Percentiles rank a stretch among this genome's conserved stretches.
Conservation (phyloP, 495 filamentous ascomycete genomes). For the Podospora sp. region DNA sequence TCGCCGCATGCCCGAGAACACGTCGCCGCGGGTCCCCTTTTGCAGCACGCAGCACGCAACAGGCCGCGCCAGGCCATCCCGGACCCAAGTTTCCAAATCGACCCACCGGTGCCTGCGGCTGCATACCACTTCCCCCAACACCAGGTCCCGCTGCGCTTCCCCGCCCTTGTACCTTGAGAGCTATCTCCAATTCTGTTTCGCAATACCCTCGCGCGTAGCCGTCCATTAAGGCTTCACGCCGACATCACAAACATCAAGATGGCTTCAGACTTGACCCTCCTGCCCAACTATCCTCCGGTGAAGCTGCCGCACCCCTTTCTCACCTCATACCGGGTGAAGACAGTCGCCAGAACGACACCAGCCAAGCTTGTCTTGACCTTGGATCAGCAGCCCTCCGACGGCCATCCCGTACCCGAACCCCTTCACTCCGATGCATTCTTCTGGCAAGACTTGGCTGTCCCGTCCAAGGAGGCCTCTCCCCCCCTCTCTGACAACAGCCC, state of each 20-base stretch:
- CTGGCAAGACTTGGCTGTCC: slow-evolving; percentile 39
- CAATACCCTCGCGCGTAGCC: not conserved
- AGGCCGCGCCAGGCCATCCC: not conserved
- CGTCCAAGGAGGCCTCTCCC: slow-evolving; percentile 38
- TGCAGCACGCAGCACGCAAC: not conserved
- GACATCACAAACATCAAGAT: not conserved
- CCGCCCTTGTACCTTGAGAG: not conserved
- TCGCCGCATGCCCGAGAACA: not conserved
- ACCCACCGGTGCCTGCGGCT: not conserved
- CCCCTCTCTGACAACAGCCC: slow-evolving; percentile 44
- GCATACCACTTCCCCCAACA: not conserved
- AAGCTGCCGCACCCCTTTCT: slow-evolving; percentile 47
- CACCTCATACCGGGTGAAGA: slow-evolving; percentile 38
- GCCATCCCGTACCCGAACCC: slow-evolving; percentile 29
- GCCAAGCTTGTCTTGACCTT: slow-evolving; percentile 26
- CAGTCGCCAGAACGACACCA: slow-evolving; percentile 18
- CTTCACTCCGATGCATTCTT: slow-evolving; percentile 37
- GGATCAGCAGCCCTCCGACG: slow-evolving; percentile 18
- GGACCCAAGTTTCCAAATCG: not conserved
- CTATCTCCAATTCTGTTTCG: not conserved
- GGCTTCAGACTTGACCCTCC: not conserved
- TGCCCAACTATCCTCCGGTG: slow-evolving; percentile 23
- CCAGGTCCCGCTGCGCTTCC: not conserved
- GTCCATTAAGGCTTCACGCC: not conserved
- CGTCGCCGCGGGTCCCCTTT: not conserved